These are phyloP conservation scores for Fraxinus excelsior DNA, from an alignment of 257 asterid species.

Conservation along the genomic window DNA sequence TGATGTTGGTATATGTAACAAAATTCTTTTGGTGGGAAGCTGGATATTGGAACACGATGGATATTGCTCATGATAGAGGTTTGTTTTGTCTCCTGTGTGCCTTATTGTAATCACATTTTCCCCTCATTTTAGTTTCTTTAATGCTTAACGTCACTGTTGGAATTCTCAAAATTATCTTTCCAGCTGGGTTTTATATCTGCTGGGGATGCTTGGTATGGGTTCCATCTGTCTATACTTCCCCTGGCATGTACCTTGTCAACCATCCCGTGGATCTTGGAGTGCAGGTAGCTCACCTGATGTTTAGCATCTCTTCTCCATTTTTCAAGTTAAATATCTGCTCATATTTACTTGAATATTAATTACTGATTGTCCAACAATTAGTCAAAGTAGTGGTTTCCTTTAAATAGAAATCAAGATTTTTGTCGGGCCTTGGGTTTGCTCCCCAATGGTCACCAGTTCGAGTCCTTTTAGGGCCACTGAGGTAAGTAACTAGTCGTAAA, in stretches of 20 bases:
- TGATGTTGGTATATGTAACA: constrained; percentile 85
- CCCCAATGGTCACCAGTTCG: too few species aligned
- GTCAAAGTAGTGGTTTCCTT: neutral
- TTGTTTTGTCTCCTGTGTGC: constrained; percentile 15
- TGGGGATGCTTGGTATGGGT: constrained; percentile 99
- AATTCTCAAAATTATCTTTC: constrained; percentile 24
- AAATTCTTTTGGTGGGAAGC: constrained; percentile 99
- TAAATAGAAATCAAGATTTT: constrained; percentile 16
- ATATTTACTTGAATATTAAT: neutral
- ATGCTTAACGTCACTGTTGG: constrained; percentile 23
- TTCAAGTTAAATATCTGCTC: neutral
- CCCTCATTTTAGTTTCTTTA: neutral
- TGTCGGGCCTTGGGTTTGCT: too few species aligned
- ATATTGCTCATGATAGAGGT: constrained; percentile 99
- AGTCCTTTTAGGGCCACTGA: too few species aligned
- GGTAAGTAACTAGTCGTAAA: too few species aligned
- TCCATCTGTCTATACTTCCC: constrained; percentile 93
- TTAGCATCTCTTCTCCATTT: neutral
- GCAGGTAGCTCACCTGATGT: constrained; percentile 52
- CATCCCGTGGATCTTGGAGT: constrained; percentile 83
- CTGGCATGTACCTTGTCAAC: constrained; percentile 98
- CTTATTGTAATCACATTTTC: constrained; percentile 16
- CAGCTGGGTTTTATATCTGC: constrained; percentile 98
- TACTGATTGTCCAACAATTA: neutral
- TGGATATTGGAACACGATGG: constrained; percentile 99